Evolutionary conservation across 2,329 filamentous ascomycete genomes (phyloP), one percentile per base, ranked within the genome.

Genomic region (Penicillium occitanis): DNA sequence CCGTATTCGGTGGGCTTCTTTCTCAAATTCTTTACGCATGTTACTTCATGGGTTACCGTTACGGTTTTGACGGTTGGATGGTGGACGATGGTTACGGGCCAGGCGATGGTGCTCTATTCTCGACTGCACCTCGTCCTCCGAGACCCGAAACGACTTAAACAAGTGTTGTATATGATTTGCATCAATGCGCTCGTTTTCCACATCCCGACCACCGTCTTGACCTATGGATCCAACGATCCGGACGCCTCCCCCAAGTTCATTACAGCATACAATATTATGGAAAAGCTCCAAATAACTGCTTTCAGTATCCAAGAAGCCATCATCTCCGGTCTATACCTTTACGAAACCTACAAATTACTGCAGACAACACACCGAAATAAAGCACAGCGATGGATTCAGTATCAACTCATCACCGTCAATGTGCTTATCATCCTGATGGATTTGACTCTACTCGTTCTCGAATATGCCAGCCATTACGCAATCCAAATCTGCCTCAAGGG

Each of bases 81-180:
- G 84, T 85, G 83, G 73, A 70, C 77, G 1, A 88, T 89, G 85
- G 83, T 89, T 0, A 87, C 86, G 1, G 87, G 87, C 0, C 86
- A 88, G 72, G 83, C 84, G 0, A 70, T 88, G 13, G 87, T 90
- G 1, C 77, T 90, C 1, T 90, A 86, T 78, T 89, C 86, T 0
- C 82, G 87, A 6, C 80, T 90, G 0, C 86, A 89, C 71, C 79
- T 90, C 1, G 80, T 90, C 11, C 76, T 87, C 2, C 82, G 81
- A 17, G 84, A 86, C 50, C 77, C 80, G 6, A 74, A 74, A 1
- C 73, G 83, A 2, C 77, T 89, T 0, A 80, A 79, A 4, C 77
- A 79, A 11, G 82, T 87, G 0, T 77, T 88, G 0, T 79, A 72
- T 63, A 87, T 89, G 82, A 89, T 90, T 66, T 80, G 87, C 46